These are phyloP conservation scores for Camellia granthamiana DNA, from an alignment of 148 eudicot genomes.

Conservation along the genomic window DNA sequence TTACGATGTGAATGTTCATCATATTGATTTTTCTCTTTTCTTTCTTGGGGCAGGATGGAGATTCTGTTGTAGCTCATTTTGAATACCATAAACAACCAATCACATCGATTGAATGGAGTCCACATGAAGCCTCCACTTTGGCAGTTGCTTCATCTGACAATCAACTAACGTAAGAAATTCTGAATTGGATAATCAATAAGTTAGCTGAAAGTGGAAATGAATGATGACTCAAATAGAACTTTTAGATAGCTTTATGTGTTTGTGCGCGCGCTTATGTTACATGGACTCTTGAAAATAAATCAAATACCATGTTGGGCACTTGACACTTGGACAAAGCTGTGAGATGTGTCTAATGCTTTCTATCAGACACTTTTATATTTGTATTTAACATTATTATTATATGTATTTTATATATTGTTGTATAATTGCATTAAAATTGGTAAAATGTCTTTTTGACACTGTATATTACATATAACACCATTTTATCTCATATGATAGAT, in stretches of 20 bases:
- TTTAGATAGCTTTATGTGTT: background rate
- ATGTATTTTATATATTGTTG: no score
- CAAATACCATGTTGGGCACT: no score
- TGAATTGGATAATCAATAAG: background rate
- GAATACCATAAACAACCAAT: conserved; percentile 89
- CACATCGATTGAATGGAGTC: conserved; percentile 98
- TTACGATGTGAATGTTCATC: background rate
- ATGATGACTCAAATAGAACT: background rate
- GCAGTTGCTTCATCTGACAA: conserved; percentile 88
- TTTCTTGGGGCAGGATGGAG: conserved; percentile 58
- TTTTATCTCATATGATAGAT: no score
- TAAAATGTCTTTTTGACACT: no score
- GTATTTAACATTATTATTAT: no score
- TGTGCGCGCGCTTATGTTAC: no score
- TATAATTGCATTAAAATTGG: no score
- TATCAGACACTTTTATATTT: no score
- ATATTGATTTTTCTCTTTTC: background rate
- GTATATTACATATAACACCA: no score
- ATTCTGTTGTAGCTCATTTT: conserved; percentile 73
- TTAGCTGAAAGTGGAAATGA: background rate
- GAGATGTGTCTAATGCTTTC: no score
- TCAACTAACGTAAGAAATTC: conserved; percentile 77
- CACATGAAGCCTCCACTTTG: conserved; percentile 85
- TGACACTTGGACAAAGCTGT: no score
- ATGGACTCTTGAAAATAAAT: no score